These are phyloP conservation scores for Panaeolus papilionaceus DNA, from an alignment of 768 basidiomycete genomes.

Conservation along the genomic window DNA sequence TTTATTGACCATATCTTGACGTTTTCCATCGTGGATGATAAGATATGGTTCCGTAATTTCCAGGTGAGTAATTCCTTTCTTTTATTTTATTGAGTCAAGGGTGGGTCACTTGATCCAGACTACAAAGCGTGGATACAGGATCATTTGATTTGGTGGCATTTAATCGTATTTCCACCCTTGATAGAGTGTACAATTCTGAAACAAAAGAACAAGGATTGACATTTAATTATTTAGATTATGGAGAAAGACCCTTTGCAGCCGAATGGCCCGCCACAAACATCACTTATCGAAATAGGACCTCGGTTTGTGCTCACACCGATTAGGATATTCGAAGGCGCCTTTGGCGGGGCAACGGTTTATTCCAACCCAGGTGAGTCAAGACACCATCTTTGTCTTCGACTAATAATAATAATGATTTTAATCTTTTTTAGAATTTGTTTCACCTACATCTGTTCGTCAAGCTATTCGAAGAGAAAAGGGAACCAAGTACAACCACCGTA, in stretches of 20 bases:
- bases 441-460: constrained; percentile 83
- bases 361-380: constrained; percentile 86
- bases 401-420: constrained; percentile 21
- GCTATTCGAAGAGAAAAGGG: constrained; percentile 75
- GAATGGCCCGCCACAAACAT: constrained; percentile 81
- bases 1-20: constrained; percentile 98
- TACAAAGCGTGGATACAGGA: constrained; percentile 2
- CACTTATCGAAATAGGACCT: constrained; percentile 97
- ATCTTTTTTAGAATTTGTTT: constrained; percentile 78
- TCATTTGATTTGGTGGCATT: constrained; percentile 5
- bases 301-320: constrained; percentile 97
- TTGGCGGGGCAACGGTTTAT: constrained; percentile 92
- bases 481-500: constrained; percentile 80
- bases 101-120: neutral
- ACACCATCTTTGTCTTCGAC: constrained; percentile 4
- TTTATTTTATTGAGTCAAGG: neutral
- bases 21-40: constrained; percentile 93
- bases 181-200: neutral
- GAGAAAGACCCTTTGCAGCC: constrained; percentile 94
- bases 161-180: constrained; percentile 13
- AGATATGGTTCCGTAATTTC: constrained; percentile 99
- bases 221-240: constrained; percentile 65
- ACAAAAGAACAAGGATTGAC: constrained; percentile 16
- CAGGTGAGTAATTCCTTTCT: constrained; percentile 60
- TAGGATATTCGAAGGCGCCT: constrained; percentile 97